Evolutionary conservation across 768 basidiomycete genomes (phyloP).

Genomic region (Mycena floridula): DNA sequence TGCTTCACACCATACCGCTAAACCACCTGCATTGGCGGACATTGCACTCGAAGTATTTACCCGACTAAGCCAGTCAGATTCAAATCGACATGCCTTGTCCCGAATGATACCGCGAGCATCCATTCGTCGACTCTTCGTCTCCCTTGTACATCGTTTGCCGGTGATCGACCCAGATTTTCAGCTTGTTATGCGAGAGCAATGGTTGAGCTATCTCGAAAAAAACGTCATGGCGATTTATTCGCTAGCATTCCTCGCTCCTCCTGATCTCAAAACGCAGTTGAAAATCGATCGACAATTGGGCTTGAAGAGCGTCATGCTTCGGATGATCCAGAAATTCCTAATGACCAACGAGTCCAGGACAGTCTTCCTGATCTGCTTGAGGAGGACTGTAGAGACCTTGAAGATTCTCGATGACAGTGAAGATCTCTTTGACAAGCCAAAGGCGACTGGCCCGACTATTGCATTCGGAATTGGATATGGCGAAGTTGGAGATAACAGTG

Average conservation of each 20-base stretch:
- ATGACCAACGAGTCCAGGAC: constrained; percentile 45
- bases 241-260: constrained; percentile 77
- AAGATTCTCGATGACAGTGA: constrained; percentile 73
- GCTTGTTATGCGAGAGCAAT: constrained; percentile 53
- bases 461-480: constrained; percentile 85
- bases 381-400: constrained; percentile 70
- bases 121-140: constrained; percentile 57
- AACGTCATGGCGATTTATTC: constrained; percentile 79
- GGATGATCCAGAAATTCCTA: constrained; percentile 64
- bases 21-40: constrained; percentile 60
- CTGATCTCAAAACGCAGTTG: constrained; percentile 63
- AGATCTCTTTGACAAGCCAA: constrained; percentile 67
- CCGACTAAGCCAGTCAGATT: constrained; percentile 69
- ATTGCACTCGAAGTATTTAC: constrained; percentile 82
- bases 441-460: constrained; percentile 52
- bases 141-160: constrained; percentile 81
- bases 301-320: constrained; percentile 63
- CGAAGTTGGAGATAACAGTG: constrained; percentile 57
- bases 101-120: constrained; percentile 50
- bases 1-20: constrained; percentile 31
- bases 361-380: constrained; percentile 48
- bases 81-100: constrained; percentile 70
- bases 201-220: constrained; percentile 79
- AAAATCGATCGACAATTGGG: constrained; percentile 62
- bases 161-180: constrained; percentile 70